A percentile compares a stretch with the other conserved stretches of the same genome.
phyloP scores from a whole-genome alignment of 805 yeast species.

The Kuraishia ogatae region DNA sequence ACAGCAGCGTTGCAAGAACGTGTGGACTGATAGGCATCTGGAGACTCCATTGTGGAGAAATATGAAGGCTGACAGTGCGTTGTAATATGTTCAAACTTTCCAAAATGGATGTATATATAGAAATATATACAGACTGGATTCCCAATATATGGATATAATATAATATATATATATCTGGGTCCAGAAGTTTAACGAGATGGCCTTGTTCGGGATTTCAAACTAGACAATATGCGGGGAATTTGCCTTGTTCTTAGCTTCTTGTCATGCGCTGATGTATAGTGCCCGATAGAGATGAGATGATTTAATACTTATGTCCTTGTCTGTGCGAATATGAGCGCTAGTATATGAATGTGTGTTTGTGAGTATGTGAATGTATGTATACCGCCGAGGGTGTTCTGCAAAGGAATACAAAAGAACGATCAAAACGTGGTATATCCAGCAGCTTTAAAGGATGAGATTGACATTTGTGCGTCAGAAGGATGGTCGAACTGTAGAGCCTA shows the following conservation, averaged over 20 bases:
- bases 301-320: no score
- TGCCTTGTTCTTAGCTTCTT: no score
- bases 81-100: no score
- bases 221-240: neutral
- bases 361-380: neutral
- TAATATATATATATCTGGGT: no score
- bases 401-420: neutral
- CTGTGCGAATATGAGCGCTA: neutral
- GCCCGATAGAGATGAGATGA: no score
- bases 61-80: no score
- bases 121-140: no score
- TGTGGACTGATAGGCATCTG: slow-evolving; percentile 6
- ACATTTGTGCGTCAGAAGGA: neutral
- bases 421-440: neutral
- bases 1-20: slow-evolving; percentile 4
- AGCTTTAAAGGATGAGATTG: neutral
- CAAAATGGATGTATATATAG: neutral
- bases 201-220: neutral
- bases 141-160: no score
- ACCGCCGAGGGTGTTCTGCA: neutral
- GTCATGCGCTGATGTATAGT: no score
- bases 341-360: neutral
- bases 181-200: no score
- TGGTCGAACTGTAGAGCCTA: neutral
- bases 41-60: slow-evolving; percentile 5